phyloP scores from a whole-genome alignment of 768 basidiomycete species.

The Crucibulum laeve region DNA sequence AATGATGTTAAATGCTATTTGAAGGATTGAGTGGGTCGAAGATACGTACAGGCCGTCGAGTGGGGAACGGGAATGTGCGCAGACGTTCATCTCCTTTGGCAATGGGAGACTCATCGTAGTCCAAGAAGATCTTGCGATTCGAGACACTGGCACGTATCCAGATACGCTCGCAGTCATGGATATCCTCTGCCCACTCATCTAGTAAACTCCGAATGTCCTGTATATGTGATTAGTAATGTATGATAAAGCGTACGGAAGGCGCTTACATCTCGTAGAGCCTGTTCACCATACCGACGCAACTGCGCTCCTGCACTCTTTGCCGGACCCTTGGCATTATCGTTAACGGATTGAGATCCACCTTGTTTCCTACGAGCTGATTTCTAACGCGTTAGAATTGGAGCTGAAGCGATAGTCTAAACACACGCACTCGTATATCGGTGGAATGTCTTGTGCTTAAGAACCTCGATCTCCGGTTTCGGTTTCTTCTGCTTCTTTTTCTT shows the following conservation, averaged over 20 bases:
- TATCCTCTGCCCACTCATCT: conserved; percentile 82
- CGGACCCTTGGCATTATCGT: conserved; percentile 90
- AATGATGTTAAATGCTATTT: not conserved
- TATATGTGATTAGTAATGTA: conserved; percentile 2
- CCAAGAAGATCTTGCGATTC: conserved; percentile 86
- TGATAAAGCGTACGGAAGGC: not conserved
- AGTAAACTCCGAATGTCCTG: conserved; percentile 88
- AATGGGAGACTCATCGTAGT: conserved; percentile 79
- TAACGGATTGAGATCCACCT: conserved; percentile 89
- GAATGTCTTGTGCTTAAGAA: conserved; percentile 91
- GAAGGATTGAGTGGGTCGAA: not conserved
- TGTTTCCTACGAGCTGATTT: conserved; percentile 88
- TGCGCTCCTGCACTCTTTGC: conserved; percentile 94
- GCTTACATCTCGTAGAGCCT: conserved; percentile 81
- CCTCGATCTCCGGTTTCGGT: conserved; percentile 74
- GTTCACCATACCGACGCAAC: conserved; percentile 93
- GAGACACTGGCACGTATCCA: conserved; percentile 88
- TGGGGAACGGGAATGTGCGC: conserved; percentile 93
- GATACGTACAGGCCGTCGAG: conserved; percentile 79
- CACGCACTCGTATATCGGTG: conserved; percentile 95
- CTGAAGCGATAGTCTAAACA: not conserved
- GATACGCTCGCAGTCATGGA: conserved; percentile 81
- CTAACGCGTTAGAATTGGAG: conserved; percentile 23
- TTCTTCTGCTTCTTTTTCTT: conserved; percentile 58
- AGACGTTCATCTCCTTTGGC: conserved; percentile 78